Conservation (phyloP, 306 rosid species). For the Glycyrrhiza uralensis region DNA sequence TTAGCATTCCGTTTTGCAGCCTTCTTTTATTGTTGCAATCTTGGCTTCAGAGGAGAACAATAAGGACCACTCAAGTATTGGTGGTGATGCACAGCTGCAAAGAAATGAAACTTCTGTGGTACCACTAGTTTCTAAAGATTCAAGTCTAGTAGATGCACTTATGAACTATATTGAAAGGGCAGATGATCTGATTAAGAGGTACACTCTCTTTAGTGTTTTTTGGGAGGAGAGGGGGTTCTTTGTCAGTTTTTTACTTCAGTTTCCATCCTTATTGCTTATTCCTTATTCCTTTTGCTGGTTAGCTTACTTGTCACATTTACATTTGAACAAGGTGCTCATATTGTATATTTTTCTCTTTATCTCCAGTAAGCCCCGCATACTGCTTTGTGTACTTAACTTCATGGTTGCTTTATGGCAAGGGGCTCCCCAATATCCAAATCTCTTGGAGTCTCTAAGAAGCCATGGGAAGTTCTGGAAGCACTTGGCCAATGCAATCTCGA, state of each 20-base stretch:
- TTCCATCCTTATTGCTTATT: not conserved
- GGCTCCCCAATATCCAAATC: slow-evolving; percentile 56
- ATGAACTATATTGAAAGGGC: slow-evolving; percentile 48
- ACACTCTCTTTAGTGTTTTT: not conserved
- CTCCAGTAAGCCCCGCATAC: slow-evolving; percentile 65
- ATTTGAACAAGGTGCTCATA: slow-evolving; percentile 4
- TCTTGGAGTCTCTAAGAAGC: slow-evolving; percentile 59
- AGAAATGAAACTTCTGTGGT: slow-evolving; percentile 40
- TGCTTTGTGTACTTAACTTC: slow-evolving; percentile 72
- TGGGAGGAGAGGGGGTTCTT: not conserved
- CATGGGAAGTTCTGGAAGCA: slow-evolving; percentile 58
- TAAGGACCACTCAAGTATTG: slow-evolving; percentile 38
- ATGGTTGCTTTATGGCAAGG: slow-evolving; percentile 83
- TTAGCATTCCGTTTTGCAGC: slow-evolving; percentile 53
- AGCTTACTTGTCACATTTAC: slow-evolving; percentile 2
- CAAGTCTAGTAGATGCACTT: slow-evolving; percentile 53
- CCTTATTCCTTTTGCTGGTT: not conserved
- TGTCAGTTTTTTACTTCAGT: not conserved
- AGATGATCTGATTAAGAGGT: slow-evolving; percentile 56
- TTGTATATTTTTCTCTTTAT: slow-evolving; percentile 22
- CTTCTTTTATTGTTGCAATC: slow-evolving; percentile 74
- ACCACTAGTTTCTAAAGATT: slow-evolving; percentile 37
- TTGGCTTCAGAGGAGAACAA: slow-evolving; percentile 45
- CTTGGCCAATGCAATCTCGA: slow-evolving; percentile 46
- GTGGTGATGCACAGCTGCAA: slow-evolving; percentile 46